Percentiles rank a stretch among this genome's conserved stretches.
phyloP scores from a whole-genome alignment of 2,329 filamentous ascomycete genomes.

The Sporothrix inflata region DNA sequence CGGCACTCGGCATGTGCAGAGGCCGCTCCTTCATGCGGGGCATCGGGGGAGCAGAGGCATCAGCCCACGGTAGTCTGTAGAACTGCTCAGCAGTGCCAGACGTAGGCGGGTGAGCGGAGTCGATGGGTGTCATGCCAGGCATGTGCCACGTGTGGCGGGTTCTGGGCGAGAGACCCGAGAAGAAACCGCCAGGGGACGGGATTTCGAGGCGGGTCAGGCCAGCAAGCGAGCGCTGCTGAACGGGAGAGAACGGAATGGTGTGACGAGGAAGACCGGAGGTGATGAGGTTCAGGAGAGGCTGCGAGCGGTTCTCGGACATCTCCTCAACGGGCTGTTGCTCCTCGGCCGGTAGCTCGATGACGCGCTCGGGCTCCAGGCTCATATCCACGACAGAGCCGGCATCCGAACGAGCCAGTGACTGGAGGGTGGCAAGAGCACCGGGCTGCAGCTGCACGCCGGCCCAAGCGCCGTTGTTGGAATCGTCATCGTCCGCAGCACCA shows the following conservation, averaged over 20 bases:
- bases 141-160: constrained; percentile 83
- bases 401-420: constrained; percentile 66
- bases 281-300: constrained; percentile 53
- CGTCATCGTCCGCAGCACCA: constrained; percentile 57
- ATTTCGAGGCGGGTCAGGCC: constrained; percentile 83
- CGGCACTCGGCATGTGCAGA: constrained; percentile 42
- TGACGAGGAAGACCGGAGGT: constrained; percentile 45
- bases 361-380: constrained; percentile 62
- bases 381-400: constrained; percentile 59
- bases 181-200: constrained; percentile 89
- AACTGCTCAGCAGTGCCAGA: constrained; percentile 92
- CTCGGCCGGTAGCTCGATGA: constrained; percentile 53
- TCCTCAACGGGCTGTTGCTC: constrained; percentile 38
- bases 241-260: constrained; percentile 47
- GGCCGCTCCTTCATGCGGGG: constrained; percentile 42
- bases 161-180: constrained; percentile 77
- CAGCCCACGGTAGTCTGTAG: constrained; percentile 80
- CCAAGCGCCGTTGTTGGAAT: constrained; percentile 64
- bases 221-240: constrained; percentile 63
- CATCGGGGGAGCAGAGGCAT: constrained; percentile 45
- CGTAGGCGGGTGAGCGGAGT: constrained; percentile 67
- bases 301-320: constrained; percentile 57
- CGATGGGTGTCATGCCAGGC: constrained; percentile 51
- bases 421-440: constrained; percentile 77
- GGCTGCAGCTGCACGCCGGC: constrained; percentile 74